Percentiles rank a stretch among this genome's conserved stretches.
These are phyloP conservation scores for Emiliania huxleyi DNA, from an alignment of 78 protist species.

Conservation along the genomic window DNA sequence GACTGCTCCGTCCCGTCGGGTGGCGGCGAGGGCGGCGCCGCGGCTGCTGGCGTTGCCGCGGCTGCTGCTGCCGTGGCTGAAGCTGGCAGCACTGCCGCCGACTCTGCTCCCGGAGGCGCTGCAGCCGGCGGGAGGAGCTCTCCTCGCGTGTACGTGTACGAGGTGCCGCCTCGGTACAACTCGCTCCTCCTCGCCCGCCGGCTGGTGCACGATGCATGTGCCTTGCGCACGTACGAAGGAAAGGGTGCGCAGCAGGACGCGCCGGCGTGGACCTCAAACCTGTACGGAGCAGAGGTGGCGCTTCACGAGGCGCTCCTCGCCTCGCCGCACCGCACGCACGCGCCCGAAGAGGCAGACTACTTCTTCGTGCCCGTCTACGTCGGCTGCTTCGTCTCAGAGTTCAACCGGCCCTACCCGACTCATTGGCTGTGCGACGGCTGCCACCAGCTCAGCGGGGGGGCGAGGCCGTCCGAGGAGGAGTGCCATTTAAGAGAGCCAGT, in stretches of 20 bases:
- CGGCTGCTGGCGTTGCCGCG: not conserved
- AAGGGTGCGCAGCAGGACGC: too few relatives aligned
- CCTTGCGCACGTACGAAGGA: not conserved
- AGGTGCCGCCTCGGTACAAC: not conserved
- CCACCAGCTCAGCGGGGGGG: not conserved
- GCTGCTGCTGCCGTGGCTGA: not conserved
- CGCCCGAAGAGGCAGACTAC: not conserved
- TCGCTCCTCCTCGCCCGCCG: not conserved
- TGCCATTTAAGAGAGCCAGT: not conserved
- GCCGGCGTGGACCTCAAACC: not conserved
- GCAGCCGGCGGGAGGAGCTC: not conserved
- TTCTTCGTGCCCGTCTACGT: not conserved
- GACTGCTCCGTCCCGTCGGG: not conserved
- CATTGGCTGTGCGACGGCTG: slow-evolving; percentile 13
- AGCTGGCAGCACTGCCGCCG: not conserved
- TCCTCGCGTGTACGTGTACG: slow-evolving; percentile 10
- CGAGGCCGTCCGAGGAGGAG: too few relatives aligned
- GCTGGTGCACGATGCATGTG: not conserved
- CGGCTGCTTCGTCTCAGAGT: slow-evolving; percentile 14
- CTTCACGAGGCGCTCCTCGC: not conserved
- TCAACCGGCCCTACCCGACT: not conserved
- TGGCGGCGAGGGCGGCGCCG: too few relatives aligned
- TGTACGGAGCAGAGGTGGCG: slow-evolving; percentile 22
- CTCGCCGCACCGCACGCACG: not conserved
- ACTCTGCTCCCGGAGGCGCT: not conserved